These are phyloP conservation scores for Sphaerulina musiva DNA, from an alignment of 2,329 filamentous ascomycete species.

Conservation along the genomic window DNA sequence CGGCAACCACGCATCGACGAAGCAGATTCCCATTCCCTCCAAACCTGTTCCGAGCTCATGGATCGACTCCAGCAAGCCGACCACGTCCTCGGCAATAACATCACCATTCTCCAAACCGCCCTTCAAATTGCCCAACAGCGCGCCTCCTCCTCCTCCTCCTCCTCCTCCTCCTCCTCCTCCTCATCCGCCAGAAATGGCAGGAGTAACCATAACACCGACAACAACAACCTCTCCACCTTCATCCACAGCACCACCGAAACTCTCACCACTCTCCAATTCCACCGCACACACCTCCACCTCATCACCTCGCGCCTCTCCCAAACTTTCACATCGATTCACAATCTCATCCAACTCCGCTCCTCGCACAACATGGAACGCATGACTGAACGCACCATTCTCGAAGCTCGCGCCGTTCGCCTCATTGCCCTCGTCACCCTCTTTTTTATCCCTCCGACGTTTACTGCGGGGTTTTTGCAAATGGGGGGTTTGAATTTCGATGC, in stretches of 20 bases:
- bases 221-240: neutral
- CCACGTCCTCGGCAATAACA: slow-evolving; percentile 11
- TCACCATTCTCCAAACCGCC: slow-evolving; percentile 2
- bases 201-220: neutral
- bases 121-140: neutral
- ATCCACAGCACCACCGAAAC: neutral
- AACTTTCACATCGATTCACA: slow-evolving; percentile 3
- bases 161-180: too few species aligned
- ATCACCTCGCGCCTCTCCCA: slow-evolving; percentile 7
- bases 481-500: neutral
- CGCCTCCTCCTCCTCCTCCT: too few species aligned
- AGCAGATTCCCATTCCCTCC: slow-evolving; percentile 4
- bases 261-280: slow-evolving; percentile 7
- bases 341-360: slow-evolving; percentile 1
- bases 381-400: slow-evolving; percentile 10
- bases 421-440: slow-evolving; percentile 10
- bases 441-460: slow-evolving; percentile 14
- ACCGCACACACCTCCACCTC: slow-evolving; percentile 6
- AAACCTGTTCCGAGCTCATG: slow-evolving; percentile 7
- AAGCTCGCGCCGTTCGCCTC: slow-evolving; percentile 11
- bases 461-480: slow-evolving; percentile 7
- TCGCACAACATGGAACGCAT: slow-evolving; percentile 11
- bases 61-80: slow-evolving; percentile 7
- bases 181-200: neutral
- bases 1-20: slow-evolving; percentile 2